Evolutionary conservation across 2,329 filamentous ascomycete species (phyloP).

Genomic region (Exophiala sp.): DNA sequence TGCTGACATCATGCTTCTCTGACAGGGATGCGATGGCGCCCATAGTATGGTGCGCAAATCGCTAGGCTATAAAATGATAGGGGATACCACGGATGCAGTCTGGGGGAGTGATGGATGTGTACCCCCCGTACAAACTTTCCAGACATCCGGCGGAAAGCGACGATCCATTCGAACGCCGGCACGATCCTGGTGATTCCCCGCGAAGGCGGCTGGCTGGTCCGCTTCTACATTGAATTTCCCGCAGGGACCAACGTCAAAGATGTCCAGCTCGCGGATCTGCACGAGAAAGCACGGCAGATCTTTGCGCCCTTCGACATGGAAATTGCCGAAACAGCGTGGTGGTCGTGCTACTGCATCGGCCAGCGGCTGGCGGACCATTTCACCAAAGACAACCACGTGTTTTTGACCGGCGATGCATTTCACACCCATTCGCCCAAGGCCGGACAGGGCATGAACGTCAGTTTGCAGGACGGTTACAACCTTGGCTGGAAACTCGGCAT

Average conservation of each 20-base stretch:
- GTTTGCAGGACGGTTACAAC: conserved; percentile 56
- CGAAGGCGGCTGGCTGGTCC: conserved; percentile 52
- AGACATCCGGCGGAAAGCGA: conserved; percentile 48
- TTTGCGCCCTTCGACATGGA: conserved; percentile 52
- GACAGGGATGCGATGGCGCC: conserved; percentile 46
- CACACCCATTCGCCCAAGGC: conserved; percentile 65
- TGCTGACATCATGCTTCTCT: too few species aligned
- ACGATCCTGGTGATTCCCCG: conserved; percentile 49
- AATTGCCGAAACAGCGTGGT: conserved; percentile 56
- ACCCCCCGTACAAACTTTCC: conserved; percentile 47
- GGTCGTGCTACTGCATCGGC: conserved; percentile 65
- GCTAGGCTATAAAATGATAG: conserved; percentile 50
- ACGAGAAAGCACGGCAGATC: conserved; percentile 48
- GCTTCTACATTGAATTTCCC: conserved; percentile 59
- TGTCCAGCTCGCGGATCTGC: conserved; percentile 51
- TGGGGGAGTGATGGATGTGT: conserved; percentile 51
- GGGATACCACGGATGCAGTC: conserved; percentile 52
- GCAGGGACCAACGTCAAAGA: conserved; percentile 45
- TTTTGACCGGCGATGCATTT: conserved; percentile 64
- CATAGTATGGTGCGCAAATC: conserved; percentile 38
- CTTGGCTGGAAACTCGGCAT: conserved; percentile 56
- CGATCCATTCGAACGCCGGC: conserved; percentile 43
- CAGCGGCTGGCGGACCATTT: conserved; percentile 67
- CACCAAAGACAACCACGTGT: conserved; percentile 59
- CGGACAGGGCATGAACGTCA: conserved; percentile 54